Conservation (phyloP, 2,329 filamentous ascomycete species). For the Anthostomella pinea region DNA sequence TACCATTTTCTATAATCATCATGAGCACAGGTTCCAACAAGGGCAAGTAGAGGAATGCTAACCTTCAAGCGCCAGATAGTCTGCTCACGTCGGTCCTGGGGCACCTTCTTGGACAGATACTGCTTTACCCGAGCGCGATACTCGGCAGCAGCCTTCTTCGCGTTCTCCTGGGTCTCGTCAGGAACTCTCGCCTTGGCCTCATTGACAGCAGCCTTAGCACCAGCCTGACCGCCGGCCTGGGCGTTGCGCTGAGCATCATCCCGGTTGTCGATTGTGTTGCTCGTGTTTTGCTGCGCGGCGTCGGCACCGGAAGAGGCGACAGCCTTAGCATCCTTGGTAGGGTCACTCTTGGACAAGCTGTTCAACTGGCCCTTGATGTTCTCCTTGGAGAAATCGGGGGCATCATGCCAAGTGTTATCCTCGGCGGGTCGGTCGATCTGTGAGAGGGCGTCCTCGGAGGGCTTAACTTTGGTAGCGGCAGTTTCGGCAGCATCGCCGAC, state of each 20-base stretch:
- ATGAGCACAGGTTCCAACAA: slow-evolving; percentile 46
- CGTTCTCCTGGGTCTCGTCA: slow-evolving; percentile 52
- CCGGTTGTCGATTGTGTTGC: slow-evolving; percentile 25
- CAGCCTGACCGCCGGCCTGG: slow-evolving; percentile 20
- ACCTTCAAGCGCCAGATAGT: slow-evolving; percentile 80
- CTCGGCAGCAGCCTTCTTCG: slow-evolving; percentile 39
- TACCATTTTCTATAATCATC: slow-evolving; percentile 96
- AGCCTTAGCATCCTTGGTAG: slow-evolving; percentile 58
- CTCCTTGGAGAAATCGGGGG: slow-evolving; percentile 70
- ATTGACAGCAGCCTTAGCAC: slow-evolving; percentile 22
- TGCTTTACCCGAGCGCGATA: slow-evolving; percentile 52
- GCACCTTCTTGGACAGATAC: slow-evolving; percentile 84
- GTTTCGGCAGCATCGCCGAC: slow-evolving; percentile 84
- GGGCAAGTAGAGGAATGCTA: slow-evolving; percentile 8
- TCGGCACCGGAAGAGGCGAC: slow-evolving; percentile 50
- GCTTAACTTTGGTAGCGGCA: slow-evolving; percentile 71
- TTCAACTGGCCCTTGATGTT: slow-evolving; percentile 68
- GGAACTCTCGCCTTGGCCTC: slow-evolving; percentile 60
- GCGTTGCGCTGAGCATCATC: no score
- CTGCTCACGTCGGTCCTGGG: slow-evolving; percentile 88
- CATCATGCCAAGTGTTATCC: slow-evolving; percentile 92
- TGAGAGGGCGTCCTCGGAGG: slow-evolving; percentile 70
- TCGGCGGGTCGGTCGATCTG: slow-evolving; percentile 82
- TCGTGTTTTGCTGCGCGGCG: slow-evolving; percentile 34
- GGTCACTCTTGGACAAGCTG: slow-evolving; percentile 54